Percentiles rank a stretch among this genome's conserved stretches.
Conservation (phyloP, 169 alveolate genomes). For the Theileria sp. region DNA sequence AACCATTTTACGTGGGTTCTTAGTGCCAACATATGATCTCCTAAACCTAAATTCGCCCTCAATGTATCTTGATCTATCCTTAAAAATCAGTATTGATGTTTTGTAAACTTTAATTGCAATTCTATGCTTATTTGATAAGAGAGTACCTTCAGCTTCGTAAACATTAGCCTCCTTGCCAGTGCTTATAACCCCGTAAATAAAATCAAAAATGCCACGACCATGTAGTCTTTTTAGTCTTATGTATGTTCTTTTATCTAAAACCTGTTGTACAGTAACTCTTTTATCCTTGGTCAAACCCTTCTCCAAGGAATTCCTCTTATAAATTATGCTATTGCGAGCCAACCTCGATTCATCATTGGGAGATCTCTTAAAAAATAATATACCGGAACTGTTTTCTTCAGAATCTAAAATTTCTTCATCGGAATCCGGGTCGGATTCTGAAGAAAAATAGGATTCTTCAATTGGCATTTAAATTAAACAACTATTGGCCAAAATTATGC, state of each 20-base stretch:
- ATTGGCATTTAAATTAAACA: background rate
- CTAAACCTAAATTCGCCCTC: slow-evolving; percentile 98
- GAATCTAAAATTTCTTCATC: background rate
- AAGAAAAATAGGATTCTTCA: slow-evolving; percentile 6
- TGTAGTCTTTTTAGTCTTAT: slow-evolving; percentile 85
- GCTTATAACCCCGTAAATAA: slow-evolving; percentile 94
- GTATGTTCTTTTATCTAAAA: slow-evolving; percentile 93
- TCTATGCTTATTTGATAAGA: slow-evolving; percentile 65
- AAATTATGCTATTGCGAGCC: slow-evolving; percentile 39
- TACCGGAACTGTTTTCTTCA: background rate
- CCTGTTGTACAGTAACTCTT: slow-evolving; percentile 95
- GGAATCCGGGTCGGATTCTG: slow-evolving; percentile 10
- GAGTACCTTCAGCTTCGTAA: slow-evolving; percentile 80
- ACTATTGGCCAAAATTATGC: background rate
- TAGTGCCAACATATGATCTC: slow-evolving; percentile 87
- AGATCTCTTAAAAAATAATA: slow-evolving; percentile 12
- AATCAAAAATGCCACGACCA: slow-evolving; percentile 84
- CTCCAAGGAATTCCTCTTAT: slow-evolving; percentile 48
- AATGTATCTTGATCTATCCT: slow-evolving; percentile 97
- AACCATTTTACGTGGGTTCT: slow-evolving; percentile 99
- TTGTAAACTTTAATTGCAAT: slow-evolving; percentile 97
- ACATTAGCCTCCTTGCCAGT: slow-evolving; percentile 98
- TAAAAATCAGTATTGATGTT: slow-evolving; percentile 96
- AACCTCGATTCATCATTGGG: slow-evolving; percentile 17
- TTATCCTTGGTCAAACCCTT: slow-evolving; percentile 90